Conservation (phyloP, 208 protist species). For the Acanthamoeba polyphaga region DNA sequence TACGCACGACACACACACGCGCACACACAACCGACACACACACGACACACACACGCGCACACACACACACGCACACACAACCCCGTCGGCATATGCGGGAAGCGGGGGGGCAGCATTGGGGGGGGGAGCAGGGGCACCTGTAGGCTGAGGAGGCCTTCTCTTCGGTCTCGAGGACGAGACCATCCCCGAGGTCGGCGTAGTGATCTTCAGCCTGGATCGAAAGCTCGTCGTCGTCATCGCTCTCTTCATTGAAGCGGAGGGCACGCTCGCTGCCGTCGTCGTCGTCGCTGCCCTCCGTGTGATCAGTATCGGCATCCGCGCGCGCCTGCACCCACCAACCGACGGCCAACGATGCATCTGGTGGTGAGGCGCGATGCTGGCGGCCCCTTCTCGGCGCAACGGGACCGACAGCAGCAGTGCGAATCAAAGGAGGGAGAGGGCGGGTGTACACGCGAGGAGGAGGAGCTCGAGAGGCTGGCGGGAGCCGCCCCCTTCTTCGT, state of each 20-base stretch:
- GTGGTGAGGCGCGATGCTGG: no score
- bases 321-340: no score
- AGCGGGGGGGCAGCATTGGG: background rate
- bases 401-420: no score
- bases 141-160: conserved; percentile 19
- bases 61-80: no score
- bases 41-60: no score
- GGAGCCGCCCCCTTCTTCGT: background rate
- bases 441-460: background rate
- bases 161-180: conserved; percentile 37
- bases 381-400: no score
- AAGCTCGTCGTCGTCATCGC: background rate
- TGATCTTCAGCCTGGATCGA: conserved; percentile 20
- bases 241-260: background rate
- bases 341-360: no score
- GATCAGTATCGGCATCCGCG: no score
- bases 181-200: conserved; percentile 10
- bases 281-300: no score
- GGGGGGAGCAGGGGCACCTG: background rate
- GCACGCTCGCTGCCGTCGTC: no score
- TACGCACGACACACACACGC: background rate
- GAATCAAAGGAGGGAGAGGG: background rate
- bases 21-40: background rate
- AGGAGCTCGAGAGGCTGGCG: background rate
- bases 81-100: no score